These are phyloP conservation scores for Chrysosporium queenslandicum DNA, from an alignment of 2,329 filamentous ascomycete species.

Conservation along the genomic window DNA sequence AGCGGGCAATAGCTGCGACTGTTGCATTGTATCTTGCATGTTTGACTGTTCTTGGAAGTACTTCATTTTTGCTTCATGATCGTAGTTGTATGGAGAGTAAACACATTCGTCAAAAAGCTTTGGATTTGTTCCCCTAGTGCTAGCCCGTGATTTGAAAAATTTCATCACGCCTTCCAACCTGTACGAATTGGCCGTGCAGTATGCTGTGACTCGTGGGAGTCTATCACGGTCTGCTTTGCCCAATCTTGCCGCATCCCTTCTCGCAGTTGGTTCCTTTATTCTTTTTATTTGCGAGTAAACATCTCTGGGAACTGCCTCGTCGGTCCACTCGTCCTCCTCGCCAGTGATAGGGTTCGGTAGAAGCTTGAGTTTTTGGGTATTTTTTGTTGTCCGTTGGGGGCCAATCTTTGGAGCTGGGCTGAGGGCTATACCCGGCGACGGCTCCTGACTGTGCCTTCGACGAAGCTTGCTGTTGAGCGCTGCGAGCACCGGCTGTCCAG, in stretches of 20 bases:
- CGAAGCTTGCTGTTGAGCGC: slow-evolving; percentile 79
- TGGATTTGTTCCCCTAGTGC: slow-evolving; percentile 67
- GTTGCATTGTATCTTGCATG: slow-evolving; percentile 1
- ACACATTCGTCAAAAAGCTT: slow-evolving; percentile 97
- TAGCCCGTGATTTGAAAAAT: slow-evolving; percentile 76
- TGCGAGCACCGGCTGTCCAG: slow-evolving; percentile 55
- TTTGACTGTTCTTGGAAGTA: slow-evolving; percentile 2
- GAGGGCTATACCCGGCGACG: slow-evolving; percentile 36
- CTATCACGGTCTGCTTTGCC: slow-evolving; percentile 86
- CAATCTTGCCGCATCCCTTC: slow-evolving; percentile 80
- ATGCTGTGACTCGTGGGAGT: slow-evolving; percentile 85
- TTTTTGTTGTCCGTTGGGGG: slow-evolving; percentile 89
- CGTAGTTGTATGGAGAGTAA: slow-evolving; percentile 86
- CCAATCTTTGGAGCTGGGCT: slow-evolving; percentile 61
- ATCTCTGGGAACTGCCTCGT: slow-evolving; percentile 87
- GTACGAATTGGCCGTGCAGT: slow-evolving; percentile 89
- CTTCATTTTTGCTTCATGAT: slow-evolving; percentile 39
- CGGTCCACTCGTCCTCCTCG: slow-evolving; percentile 64
- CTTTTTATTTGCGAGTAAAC: slow-evolving; percentile 97
- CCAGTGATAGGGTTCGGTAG: slow-evolving; percentile 79
- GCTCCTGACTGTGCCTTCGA: slow-evolving; percentile 71
- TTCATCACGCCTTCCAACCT: slow-evolving; percentile 80
- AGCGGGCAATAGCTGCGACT: background rate
- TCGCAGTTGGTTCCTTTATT: slow-evolving; percentile 90
- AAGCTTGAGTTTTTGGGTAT: slow-evolving; percentile 93